Evolutionary conservation across 2,329 filamentous ascomycete genomes (phyloP), one percentile per base, ranked within the genome.

Genomic region (Atkinsonella hypoxylon): DNA sequence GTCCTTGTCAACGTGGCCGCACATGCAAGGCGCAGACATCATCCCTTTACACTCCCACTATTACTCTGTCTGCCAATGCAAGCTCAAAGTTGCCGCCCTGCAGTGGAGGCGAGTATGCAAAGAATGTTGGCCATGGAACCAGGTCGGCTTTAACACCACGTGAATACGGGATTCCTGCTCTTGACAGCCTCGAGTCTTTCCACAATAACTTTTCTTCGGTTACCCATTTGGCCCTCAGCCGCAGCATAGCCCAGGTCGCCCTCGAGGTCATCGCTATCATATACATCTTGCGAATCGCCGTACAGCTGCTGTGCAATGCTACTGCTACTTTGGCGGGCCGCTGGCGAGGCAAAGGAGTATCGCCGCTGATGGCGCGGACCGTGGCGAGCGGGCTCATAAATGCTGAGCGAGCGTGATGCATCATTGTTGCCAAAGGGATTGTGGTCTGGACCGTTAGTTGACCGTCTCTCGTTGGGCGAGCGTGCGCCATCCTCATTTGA

Each of bases 141-240:
- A 11, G 11, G 18, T 12, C 34, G 7, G 13, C 22, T 8, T 46
- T 30, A 97, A 73, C 93, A 98, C 87, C 93, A 98, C 43, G 87
- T 95, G 68, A 98, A 98, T 32, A 98, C 89, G 2, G 93, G 93
- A 64, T 95, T 94, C 65, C 85, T 86, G 63, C 83, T 88, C 76
- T 97, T 97, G 55, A 98, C 93, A 53, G 91, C 87, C 73, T 98
- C 93, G 52, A 98, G 71, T 55, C 93, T 77, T 74, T 98, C 93
- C 45, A 98, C 90, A 73, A 98, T 97, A 45, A 98, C 93, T 68
- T 93, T 95, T 60, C 90, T 80, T 64, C 86, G 83, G 61, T 89
- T 87, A 12, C 87, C 87, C 67, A 97, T 93, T 80, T 95, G 89
- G 26, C 89, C 93, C 65, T 91, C 88, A 0, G 93, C 93, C 1